These are phyloP conservation scores for Balansia obtecta DNA, from an alignment of 2,329 filamentous ascomycete genomes.

Conservation along the genomic window DNA sequence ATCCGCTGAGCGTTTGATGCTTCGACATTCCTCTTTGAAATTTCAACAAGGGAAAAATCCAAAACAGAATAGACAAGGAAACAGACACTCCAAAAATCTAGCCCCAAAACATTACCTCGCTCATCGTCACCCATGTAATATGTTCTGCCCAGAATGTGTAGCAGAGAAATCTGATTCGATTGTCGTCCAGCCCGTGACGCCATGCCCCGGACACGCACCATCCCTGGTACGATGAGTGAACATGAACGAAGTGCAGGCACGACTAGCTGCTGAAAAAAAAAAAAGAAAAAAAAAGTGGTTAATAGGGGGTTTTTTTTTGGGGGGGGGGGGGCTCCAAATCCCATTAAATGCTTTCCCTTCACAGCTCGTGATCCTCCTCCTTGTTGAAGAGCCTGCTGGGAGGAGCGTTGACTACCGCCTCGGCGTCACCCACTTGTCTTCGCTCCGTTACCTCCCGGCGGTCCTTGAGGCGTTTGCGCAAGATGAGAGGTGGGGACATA, in stretches of 20 bases:
- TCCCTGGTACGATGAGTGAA: background rate
- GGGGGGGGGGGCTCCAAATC: background rate
- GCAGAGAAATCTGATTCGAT: background rate
- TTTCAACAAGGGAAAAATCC: background rate
- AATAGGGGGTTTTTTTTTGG: background rate
- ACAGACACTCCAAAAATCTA: background rate
- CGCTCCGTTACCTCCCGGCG: conserved; percentile 66
- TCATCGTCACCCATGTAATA: background rate
- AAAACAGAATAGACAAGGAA: background rate
- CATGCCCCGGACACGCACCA: background rate
- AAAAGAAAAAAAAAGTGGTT: background rate
- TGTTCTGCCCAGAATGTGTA: background rate
- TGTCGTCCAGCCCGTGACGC: background rate
- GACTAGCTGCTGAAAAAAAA: background rate
- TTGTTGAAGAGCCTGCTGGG: conserved; percentile 17
- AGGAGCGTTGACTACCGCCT: conserved; percentile 54
- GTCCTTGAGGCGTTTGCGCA: conserved; percentile 56
- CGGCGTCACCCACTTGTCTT: conserved; percentile 81
- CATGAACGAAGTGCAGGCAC: too few species aligned
- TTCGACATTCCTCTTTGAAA: background rate
- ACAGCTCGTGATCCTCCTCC: conserved; percentile 24
- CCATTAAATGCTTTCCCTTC: conserved; percentile 6
- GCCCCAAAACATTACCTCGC: background rate
- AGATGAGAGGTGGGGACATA: conserved; percentile 21
- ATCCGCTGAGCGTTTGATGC: background rate